phyloP scores from a whole-genome alignment of 108 stramenopile species.

The Skeletonema potamos region DNA sequence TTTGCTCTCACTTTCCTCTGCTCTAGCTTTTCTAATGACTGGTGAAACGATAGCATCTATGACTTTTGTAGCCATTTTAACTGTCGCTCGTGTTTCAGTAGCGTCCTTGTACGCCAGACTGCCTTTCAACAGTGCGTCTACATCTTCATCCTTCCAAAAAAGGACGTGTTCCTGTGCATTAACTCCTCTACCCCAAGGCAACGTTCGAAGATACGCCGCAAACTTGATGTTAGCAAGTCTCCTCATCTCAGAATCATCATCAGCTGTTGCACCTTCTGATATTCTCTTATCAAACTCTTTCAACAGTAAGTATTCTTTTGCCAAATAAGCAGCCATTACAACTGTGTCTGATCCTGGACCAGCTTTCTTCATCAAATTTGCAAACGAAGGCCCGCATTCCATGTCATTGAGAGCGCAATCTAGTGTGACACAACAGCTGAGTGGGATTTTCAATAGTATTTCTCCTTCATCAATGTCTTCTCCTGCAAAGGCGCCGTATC shows the following conservation, averaged over 20 bases:
- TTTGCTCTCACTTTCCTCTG: not conserved
- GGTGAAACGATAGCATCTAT: slow-evolving; percentile 48
- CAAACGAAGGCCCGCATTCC: slow-evolving; percentile 54
- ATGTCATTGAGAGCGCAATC: slow-evolving; percentile 46
- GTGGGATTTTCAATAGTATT: slow-evolving; percentile 59
- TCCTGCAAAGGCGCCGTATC: slow-evolving; percentile 64
- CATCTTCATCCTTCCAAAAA: slow-evolving; percentile 67
- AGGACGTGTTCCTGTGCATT: slow-evolving; percentile 78
- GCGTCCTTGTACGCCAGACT: slow-evolving; percentile 68
- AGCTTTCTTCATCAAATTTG: slow-evolving; percentile 48
- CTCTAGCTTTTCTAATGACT: slow-evolving; percentile 15
- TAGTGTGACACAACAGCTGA: slow-evolving; percentile 63
- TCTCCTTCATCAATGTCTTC: slow-evolving; percentile 44
- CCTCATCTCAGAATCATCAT: not conserved
- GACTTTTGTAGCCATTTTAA: slow-evolving; percentile 51
- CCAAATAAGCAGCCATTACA: slow-evolving; percentile 68
- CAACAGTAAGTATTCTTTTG: slow-evolving; percentile 58
- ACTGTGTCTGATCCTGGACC: slow-evolving; percentile 57
- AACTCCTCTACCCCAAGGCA: slow-evolving; percentile 72
- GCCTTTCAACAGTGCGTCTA: slow-evolving; percentile 57
- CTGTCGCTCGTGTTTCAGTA: slow-evolving; percentile 52
- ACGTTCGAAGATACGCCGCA: slow-evolving; percentile 59
- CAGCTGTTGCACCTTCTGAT: not conserved
- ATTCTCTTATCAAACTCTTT: not conserved
- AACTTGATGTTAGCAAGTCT: slow-evolving; percentile 26